A percentile compares a stretch with the other conserved stretches of the same genome.
Conservation (phyloP, 805 yeast genomes). For the Ogataea allantospora region DNA sequence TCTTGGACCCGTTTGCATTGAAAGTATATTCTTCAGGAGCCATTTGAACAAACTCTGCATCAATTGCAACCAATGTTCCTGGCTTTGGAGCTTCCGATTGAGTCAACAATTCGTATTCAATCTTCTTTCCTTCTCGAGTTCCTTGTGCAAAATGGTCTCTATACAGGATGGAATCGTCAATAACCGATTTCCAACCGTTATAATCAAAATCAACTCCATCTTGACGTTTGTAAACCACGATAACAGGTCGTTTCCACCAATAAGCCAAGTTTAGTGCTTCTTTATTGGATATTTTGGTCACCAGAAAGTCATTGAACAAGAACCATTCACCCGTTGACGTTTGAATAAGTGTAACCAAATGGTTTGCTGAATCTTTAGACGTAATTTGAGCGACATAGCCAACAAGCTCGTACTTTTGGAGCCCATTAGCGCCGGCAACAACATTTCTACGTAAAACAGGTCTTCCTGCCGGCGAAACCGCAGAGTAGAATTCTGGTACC, state of each 20-base stretch:
- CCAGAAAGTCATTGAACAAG: slow-evolving; percentile 89
- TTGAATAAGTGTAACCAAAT: slow-evolving; percentile 58
- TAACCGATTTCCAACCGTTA: slow-evolving; percentile 48
- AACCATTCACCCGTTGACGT: slow-evolving; percentile 58
- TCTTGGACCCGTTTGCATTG: slow-evolving; percentile 65
- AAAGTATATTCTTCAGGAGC: slow-evolving; percentile 79
- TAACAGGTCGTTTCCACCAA: slow-evolving; percentile 83
- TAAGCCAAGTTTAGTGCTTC: slow-evolving; percentile 74
- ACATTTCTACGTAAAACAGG: slow-evolving; percentile 27
- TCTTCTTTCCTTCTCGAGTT: slow-evolving; percentile 52
- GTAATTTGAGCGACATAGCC: slow-evolving; percentile 71
- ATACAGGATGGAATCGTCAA: slow-evolving; percentile 67
- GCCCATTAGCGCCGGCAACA: slow-evolving; percentile 23
- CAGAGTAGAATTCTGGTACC: slow-evolving; percentile 53
- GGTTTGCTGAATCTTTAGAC: slow-evolving; percentile 53
- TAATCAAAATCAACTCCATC: slow-evolving; percentile 43
- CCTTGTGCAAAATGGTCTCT: slow-evolving; percentile 73
- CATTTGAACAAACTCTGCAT: slow-evolving; percentile 91
- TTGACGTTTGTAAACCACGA: slow-evolving; percentile 60
- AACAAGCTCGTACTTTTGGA: slow-evolving; percentile 53
- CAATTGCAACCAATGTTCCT: slow-evolving; percentile 85
- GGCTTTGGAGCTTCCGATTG: slow-evolving; percentile 66
- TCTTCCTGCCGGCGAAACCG: slow-evolving; percentile 28
- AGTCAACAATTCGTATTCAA: slow-evolving; percentile 69
- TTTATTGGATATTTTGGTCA: slow-evolving; percentile 64